Evolutionary conservation across 139 green algal genomes (phyloP).

Genomic region (Chlorella sp.): DNA sequence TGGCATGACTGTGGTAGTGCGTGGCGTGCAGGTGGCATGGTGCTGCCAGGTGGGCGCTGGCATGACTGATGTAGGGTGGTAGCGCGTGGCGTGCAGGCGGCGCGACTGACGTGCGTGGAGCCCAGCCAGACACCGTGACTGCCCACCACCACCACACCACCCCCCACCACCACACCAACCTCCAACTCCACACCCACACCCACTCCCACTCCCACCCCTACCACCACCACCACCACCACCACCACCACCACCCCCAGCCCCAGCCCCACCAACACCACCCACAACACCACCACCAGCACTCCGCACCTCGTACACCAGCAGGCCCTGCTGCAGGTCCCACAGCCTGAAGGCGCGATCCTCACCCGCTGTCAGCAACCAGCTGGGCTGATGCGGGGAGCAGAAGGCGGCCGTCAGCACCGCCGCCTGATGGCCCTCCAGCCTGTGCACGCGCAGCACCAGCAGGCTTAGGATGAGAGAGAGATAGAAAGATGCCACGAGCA

Average conservation of each 20-base stretch:
- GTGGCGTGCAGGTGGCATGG: too few relatives aligned
- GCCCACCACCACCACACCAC: background rate
- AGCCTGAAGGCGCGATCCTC: slow-evolving; percentile 44
- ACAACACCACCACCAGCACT: background rate
- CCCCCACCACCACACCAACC: too few relatives aligned
- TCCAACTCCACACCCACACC: too few relatives aligned
- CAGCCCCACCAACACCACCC: background rate
- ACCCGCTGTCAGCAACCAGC: slow-evolving; percentile 29
- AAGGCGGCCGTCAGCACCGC: slow-evolving; percentile 23
- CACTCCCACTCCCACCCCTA: background rate
- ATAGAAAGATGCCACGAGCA: slow-evolving; percentile 15
- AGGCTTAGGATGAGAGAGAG: too few relatives aligned
- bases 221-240: too few relatives aligned
- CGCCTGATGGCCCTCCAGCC: slow-evolving; percentile 28
- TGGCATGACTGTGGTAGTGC: too few relatives aligned
- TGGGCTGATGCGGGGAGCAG: slow-evolving; percentile 15
- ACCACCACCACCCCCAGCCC: background rate
- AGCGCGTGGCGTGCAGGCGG: too few relatives aligned
- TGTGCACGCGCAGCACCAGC: background rate
- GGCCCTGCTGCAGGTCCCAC: slow-evolving; percentile 36
- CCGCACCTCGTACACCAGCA: slow-evolving; percentile 13
- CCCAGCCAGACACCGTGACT: too few relatives aligned
- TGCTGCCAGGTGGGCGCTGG: too few relatives aligned
- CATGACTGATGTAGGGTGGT: too few relatives aligned
- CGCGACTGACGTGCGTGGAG: too few relatives aligned